phyloP scores from a whole-genome alignment of 306 rosid species.

The Nissolia schottii region DNA sequence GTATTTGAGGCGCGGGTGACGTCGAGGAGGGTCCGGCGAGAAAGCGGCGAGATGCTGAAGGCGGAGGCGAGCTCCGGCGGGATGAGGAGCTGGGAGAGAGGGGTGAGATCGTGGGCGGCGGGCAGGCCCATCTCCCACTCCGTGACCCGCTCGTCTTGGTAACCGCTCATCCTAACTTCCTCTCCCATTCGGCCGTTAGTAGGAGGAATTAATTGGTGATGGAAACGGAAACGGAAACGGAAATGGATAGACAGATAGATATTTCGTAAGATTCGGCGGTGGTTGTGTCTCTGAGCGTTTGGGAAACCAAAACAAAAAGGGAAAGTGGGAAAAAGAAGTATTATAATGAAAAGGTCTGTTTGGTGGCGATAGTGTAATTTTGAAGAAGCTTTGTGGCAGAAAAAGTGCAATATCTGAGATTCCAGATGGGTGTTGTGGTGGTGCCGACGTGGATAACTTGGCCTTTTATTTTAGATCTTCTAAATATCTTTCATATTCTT shows the following conservation, averaged over 20 bases:
- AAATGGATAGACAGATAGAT: not conserved
- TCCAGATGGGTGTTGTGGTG: conserved; percentile 8
- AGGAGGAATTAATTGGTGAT: not conserved
- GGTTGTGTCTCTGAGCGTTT: not conserved
- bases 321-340: not conserved
- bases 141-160: conserved; percentile 46
- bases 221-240: not conserved
- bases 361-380: not conserved
- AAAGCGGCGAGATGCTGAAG: conserved; percentile 76
- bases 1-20: conserved; percentile 76
- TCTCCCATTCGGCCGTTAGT: conserved; percentile 46
- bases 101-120: conserved; percentile 50
- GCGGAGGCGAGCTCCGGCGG: conserved; percentile 81
- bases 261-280: conserved; percentile 21
- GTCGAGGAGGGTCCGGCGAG: conserved; percentile 47
- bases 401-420: conserved; percentile 45
- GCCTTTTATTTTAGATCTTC: conserved; percentile 36
- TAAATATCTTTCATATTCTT: conserved; percentile 20
- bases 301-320: not conserved
- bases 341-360: not conserved
- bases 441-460: conserved; percentile 36
- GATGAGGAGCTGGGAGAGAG: conserved; percentile 64
- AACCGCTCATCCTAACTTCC: conserved; percentile 59
- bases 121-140: conserved; percentile 91
- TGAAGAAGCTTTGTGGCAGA: not conserved